phyloP scores from a whole-genome alignment of 2,329 filamentous ascomycete genomes.

The Botrytis hyacinthi region DNA sequence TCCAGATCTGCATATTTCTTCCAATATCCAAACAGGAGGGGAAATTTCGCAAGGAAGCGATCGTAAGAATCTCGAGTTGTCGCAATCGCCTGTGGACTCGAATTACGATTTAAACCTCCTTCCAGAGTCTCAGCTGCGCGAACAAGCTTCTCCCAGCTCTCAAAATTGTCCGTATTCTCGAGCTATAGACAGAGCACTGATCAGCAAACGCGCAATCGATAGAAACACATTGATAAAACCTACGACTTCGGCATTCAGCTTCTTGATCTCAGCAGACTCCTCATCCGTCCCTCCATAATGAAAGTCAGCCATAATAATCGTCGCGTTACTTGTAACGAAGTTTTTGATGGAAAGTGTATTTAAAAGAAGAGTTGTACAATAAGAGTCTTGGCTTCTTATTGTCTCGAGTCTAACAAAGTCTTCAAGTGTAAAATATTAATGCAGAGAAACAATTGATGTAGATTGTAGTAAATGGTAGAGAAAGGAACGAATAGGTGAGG shows the following conservation, averaged over 20 bases:
- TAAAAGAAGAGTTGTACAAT: neutral
- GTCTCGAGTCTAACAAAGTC: neutral
- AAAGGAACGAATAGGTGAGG: slow-evolving; percentile 3
- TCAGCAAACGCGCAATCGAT: slow-evolving; percentile 23
- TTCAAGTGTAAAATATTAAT: neutral
- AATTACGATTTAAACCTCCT: slow-evolving; percentile 93
- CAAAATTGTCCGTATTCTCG: slow-evolving; percentile 82
- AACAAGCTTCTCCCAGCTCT: slow-evolving; percentile 91
- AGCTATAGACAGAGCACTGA: slow-evolving; percentile 26
- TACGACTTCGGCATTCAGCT: slow-evolving; percentile 76
- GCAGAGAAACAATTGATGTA: slow-evolving; percentile 15
- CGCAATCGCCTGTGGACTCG: slow-evolving; percentile 87
- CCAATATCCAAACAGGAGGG: slow-evolving; percentile 96
- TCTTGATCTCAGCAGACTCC: slow-evolving; percentile 78
- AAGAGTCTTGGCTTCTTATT: neutral
- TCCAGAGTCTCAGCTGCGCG: slow-evolving; percentile 80
- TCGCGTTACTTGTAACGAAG: slow-evolving; percentile 12
- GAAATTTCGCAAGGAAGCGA: slow-evolving; percentile 89
- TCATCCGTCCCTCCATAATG: slow-evolving; percentile 73
- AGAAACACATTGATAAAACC: slow-evolving; percentile 39
- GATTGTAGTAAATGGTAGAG: neutral
- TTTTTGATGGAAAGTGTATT: neutral
- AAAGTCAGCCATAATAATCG: slow-evolving; percentile 64
- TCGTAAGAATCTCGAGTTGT: slow-evolving; percentile 87
- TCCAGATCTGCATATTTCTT: slow-evolving; percentile 99